Evolutionary conservation across 441 rosid species (phyloP).

Genomic region (Aquilaria agallochum): DNA sequence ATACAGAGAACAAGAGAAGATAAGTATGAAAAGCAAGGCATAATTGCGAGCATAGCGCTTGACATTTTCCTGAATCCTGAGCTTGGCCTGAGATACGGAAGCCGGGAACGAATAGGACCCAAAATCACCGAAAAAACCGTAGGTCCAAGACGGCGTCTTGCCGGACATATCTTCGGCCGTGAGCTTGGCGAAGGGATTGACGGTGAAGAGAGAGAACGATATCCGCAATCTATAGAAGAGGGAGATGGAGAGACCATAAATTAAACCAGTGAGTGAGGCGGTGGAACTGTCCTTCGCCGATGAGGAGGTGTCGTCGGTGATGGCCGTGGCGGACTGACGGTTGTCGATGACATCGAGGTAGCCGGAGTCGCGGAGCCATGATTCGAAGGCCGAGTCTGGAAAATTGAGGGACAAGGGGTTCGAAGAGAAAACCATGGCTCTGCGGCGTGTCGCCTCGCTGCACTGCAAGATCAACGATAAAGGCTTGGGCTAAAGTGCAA

Average conservation of each 20-base stretch:
- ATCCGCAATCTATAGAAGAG: conserved; percentile 38
- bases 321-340: conserved; percentile 27
- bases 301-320: conserved; percentile 18
- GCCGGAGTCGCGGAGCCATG: conserved; percentile 98
- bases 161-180: conserved; percentile 70
- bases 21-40: conserved; percentile 67
- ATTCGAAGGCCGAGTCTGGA: conserved; percentile 75
- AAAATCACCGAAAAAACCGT: conserved; percentile 55
- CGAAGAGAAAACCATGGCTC: conserved; percentile 46
- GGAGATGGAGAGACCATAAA: conserved; percentile 38
- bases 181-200: conserved; percentile 87
- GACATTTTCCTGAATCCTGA: conserved; percentile 82
- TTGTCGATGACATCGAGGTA: conserved; percentile 87
- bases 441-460: no score
- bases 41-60: conserved; percentile 77
- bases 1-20: conserved; percentile 84
- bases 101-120: conserved; percentile 77
- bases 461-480: no score
- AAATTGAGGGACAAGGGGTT: conserved; percentile 81
- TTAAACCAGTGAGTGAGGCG: conserved; percentile 13
- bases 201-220: conserved; percentile 53
- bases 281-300: conserved; percentile 17
- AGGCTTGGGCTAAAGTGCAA: no score
- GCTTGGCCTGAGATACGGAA: conserved; percentile 55
- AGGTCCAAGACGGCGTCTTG: conserved; percentile 83